Percentiles rank a stretch among this genome's conserved stretches.
Conservation (phyloP, 805 yeast genomes). For the Candida verbasci region DNA sequence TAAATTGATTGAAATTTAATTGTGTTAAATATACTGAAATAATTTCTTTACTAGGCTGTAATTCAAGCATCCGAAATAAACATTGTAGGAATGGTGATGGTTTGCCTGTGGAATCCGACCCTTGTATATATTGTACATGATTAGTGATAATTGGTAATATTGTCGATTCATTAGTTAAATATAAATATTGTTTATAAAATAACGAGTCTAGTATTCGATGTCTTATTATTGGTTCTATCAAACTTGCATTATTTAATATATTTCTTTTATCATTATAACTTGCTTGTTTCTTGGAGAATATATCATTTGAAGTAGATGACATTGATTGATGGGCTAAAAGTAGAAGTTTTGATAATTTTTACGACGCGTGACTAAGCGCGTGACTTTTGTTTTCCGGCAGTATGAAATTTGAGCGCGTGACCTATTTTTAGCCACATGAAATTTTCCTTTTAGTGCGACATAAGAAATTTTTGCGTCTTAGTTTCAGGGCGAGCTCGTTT, state of each 20-base stretch:
- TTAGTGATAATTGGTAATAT: constrained; percentile 29
- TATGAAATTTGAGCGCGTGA: too few relatives aligned
- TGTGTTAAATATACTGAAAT: constrained; percentile 53
- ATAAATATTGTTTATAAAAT: constrained; percentile 39
- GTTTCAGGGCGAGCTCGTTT: too few relatives aligned
- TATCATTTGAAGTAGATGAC: neutral
- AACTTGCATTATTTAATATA: constrained; percentile 25
- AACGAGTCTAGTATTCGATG: constrained; percentile 40
- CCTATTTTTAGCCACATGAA: too few relatives aligned
- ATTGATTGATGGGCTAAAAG: too few relatives aligned
- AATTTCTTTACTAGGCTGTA: constrained; percentile 63
- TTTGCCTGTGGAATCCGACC: constrained; percentile 48
- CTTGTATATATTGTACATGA: constrained; percentile 49
- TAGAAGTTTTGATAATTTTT: too few relatives aligned
- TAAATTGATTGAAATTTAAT: constrained; percentile 52
- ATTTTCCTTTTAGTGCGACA: too few relatives aligned
- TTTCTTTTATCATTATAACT: constrained; percentile 25
- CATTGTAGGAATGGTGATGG: constrained; percentile 78
- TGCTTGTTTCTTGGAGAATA: constrained; percentile 14
- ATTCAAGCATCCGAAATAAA: constrained; percentile 68
- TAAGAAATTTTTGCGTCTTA: too few relatives aligned
- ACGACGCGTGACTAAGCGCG: too few relatives aligned
- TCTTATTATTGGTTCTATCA: constrained; percentile 39
- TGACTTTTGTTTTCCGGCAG: too few relatives aligned
- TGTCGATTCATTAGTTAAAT: constrained; percentile 37